Conservation (phyloP, 1,139 yeast species). For the Magnusiomyces magnusii region DNA sequence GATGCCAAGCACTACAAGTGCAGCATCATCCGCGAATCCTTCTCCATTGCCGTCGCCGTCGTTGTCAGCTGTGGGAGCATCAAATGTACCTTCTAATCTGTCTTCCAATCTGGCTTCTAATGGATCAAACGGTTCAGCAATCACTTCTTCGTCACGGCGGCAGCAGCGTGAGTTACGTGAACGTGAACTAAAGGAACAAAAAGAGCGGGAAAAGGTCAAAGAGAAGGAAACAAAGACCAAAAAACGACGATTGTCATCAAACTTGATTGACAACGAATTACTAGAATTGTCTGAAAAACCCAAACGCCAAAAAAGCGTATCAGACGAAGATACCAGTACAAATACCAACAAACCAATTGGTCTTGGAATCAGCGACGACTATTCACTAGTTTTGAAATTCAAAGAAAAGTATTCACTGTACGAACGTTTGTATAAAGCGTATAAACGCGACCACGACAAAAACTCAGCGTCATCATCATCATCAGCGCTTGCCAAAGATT, state of each 20-base stretch:
- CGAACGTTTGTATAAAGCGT: conserved; percentile 30
- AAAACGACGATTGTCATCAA: background rate
- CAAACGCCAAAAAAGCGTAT: background rate
- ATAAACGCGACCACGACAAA: background rate
- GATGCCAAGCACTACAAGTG: background rate
- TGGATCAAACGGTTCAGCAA: too few species aligned
- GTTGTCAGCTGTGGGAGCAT: background rate
- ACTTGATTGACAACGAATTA: background rate
- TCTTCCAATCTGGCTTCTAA: too few species aligned
- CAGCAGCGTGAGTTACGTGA: conserved; percentile 1
- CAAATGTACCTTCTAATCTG: too few species aligned
- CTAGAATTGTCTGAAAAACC: conserved; percentile 1
- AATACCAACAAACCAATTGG: conserved; percentile 4
- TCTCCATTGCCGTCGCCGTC: background rate
- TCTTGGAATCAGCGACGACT: conserved; percentile 10
- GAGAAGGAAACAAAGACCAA: background rate
- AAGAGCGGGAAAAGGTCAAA: background rate
- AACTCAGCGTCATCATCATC: background rate
- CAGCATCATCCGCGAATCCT: background rate
- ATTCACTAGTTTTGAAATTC: conserved; percentile 34
- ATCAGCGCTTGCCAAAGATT: background rate
- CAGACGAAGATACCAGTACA: conserved; percentile 8
- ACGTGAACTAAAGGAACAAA: background rate
- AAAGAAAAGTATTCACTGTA: conserved; percentile 33
- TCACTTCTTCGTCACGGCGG: background rate